These are phyloP conservation scores for Globisporangium sylvaticum DNA, from an alignment of 352 stramenopile genomes.

Conservation along the genomic window DNA sequence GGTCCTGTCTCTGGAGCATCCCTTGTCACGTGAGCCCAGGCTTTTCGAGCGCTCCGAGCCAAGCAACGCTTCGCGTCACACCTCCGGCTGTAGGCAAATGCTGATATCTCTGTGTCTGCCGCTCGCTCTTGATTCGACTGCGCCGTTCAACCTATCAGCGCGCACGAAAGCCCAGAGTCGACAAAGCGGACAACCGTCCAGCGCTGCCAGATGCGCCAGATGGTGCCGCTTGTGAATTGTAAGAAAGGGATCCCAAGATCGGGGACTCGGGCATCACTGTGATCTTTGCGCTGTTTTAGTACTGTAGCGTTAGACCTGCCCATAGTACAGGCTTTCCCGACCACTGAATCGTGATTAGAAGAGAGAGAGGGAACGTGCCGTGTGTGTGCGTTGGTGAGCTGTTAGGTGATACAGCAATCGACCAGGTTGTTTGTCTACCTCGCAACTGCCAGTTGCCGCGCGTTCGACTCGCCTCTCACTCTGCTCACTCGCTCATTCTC, in stretches of 20 bases:
- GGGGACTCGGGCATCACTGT: background rate
- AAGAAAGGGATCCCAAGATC: background rate
- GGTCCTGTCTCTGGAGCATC: constrained; percentile 12
- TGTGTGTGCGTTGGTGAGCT: background rate
- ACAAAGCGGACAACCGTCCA: background rate
- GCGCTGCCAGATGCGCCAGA: background rate
- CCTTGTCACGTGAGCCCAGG: background rate
- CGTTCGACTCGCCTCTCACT: background rate
- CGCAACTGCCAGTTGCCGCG: background rate
- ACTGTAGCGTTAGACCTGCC: background rate
- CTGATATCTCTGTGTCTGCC: background rate
- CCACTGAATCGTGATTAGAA: constrained; percentile 1
- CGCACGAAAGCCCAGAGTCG: background rate
- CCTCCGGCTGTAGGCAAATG: background rate
- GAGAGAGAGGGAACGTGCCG: background rate
- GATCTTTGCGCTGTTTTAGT: background rate
- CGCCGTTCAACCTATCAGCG: constrained; percentile 1
- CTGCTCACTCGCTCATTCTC: constrained; percentile 1
- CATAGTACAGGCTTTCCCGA: background rate
- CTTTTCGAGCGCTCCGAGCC: background rate
- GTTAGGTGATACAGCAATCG: constrained; percentile 1
- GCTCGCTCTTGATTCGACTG: background rate
- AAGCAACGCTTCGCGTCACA: background rate
- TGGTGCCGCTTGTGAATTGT: background rate
- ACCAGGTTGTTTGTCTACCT: background rate